Conservation (phyloP, 345 rosid genomes). For the Hibiscus trionum region DNA sequence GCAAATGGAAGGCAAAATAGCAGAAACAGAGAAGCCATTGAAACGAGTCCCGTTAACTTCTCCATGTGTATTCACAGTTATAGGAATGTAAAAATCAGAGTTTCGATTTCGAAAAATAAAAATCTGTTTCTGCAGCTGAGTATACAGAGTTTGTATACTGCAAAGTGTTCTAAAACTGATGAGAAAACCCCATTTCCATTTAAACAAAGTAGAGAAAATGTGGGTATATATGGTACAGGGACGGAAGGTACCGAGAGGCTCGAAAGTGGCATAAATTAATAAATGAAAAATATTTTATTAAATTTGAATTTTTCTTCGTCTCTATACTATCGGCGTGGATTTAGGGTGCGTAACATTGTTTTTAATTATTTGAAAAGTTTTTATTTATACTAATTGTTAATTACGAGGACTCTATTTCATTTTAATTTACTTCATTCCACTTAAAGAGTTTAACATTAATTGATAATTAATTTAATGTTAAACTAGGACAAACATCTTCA, state of each 20-base stretch:
- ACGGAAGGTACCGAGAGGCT: constrained; percentile 44
- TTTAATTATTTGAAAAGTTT: no score
- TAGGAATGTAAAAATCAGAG: not conserved
- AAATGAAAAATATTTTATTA: constrained; percentile 19
- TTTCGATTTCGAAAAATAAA: no score
- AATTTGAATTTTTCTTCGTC: not conserved
- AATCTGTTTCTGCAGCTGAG: constrained; percentile 6
- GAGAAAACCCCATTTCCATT: not conserved
- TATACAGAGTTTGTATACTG: not conserved
- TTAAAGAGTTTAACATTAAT: no score
- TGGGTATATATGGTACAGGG: constrained; percentile 48
- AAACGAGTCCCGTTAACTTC: constrained; percentile 20
- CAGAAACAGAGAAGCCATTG: constrained; percentile 41
- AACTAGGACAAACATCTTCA: no score
- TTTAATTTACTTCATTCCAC: no score
- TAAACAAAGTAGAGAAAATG: constrained; percentile 18
- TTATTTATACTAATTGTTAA: no score
- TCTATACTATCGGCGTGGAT: no score
- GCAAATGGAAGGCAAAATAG: constrained; percentile 52
- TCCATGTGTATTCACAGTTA: constrained; percentile 18
- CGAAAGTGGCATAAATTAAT: constrained; percentile 26
- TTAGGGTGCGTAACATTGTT: no score
- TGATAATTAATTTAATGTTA: no score
- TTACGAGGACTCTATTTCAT: no score
- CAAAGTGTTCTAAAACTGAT: constrained; percentile 13